Base-by-base conservation (phyloP, 768 basidiomycete genomes). In the Leccinum rimulosum region DNA sequence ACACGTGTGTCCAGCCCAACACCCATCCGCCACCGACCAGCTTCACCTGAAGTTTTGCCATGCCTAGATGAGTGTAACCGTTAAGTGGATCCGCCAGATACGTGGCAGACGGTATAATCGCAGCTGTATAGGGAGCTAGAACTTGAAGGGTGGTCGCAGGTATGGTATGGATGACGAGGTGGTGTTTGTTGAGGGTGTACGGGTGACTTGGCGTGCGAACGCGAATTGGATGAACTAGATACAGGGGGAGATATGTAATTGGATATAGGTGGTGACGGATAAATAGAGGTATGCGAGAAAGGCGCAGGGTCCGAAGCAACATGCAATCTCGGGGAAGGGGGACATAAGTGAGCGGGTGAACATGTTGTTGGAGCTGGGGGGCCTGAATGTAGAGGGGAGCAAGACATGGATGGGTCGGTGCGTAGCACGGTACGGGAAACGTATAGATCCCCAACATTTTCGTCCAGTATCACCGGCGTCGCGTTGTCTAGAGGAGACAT, bases 71-170 rank as follows among this genome's bases (percentile, higher is more conserved):
- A 0, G 87, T 84, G 66, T 96, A 97, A n/a, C 87, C 88, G 67
- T 95, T 96, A 62, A 92, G 81, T 0, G 92, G 89, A 66, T 95
- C 90, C 4, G 78, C 70, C 30, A 93, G 80, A 72, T 97, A 97
- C 1, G 78, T 68, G 0, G 85, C 75, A 19, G 85, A 84, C 3
- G 89, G 86, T 15, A 84, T 80, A 54, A 95, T 81, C 25, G 84
- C 77, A 22, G 86, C 83, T 0, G 78, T 79, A 60, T 82, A 88
- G 0, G 88, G 85, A 0, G 87, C 79, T 45, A 96, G 80, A 57
- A 22, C 22, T 22, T 22, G 22, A 22, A 88, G 79, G 3, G 77
- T 70, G 8, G 82, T 75, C 0, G 82, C 75, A 0, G 83, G 74
- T 38, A 93, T 79, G 2, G 85, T 75, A 3, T 77, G 52, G 63